These are phyloP conservation scores for Populus deltoides DNA, from an alignment of 345 rosid species.

Conservation along the genomic window DNA sequence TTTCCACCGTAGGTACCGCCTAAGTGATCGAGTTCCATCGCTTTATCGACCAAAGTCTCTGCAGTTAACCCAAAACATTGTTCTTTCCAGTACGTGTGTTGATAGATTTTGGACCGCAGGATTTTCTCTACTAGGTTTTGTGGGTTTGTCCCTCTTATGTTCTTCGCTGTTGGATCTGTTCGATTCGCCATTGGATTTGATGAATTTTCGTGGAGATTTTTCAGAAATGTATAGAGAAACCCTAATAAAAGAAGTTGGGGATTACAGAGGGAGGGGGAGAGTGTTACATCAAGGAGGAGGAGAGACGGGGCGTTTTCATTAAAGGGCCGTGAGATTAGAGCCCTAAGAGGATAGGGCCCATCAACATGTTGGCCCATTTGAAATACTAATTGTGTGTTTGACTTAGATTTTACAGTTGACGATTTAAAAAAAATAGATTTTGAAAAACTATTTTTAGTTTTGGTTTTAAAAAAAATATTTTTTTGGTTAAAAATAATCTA, in stretches of 20 bases:
- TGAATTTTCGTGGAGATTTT: background rate
- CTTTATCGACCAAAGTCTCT: constrained; percentile 86
- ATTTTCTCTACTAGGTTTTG: constrained; percentile 88
- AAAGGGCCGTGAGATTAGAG: background rate
- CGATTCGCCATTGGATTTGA: constrained; percentile 62
- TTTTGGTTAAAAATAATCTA: too few relatives aligned
- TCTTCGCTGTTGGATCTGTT: constrained; percentile 85
- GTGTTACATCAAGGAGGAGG: too few relatives aligned
- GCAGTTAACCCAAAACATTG: constrained; percentile 89
- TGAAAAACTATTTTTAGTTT: too few relatives aligned
- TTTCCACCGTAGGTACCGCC: constrained; percentile 89
- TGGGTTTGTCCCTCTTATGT: constrained; percentile 80
- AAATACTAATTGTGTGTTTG: too few relatives aligned
- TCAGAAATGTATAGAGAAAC: background rate
- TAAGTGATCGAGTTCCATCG: constrained; percentile 86
- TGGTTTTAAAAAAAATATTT: too few relatives aligned
- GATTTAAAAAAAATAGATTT: too few relatives aligned
- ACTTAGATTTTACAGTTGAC: too few relatives aligned
- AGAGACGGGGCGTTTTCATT: background rate
- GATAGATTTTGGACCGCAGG: constrained; percentile 69
- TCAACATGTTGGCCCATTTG: background rate
- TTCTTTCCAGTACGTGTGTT: constrained; percentile 89
- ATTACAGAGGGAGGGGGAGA: background rate
- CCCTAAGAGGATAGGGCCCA: background rate
- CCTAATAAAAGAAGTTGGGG: background rate